Conservation (phyloP, 306 rosid species). For the Corylus heterophylla region DNA sequence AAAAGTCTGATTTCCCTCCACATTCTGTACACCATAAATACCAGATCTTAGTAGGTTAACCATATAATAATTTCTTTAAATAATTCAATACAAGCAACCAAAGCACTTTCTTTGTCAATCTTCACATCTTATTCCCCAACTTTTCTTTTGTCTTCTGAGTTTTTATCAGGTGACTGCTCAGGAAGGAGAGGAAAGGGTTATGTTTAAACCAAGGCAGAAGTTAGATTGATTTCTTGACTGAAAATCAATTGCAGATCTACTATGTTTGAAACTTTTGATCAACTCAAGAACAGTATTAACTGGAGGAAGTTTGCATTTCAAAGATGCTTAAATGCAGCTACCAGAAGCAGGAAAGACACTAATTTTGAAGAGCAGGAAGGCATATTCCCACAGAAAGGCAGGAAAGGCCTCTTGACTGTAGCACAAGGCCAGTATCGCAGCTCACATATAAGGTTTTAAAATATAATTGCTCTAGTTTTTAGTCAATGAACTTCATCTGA, state of each 20-base stretch:
- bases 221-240: background rate
- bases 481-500: background rate
- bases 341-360: background rate
- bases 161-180: background rate
- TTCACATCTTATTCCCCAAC: background rate
- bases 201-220: background rate
- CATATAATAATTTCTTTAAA: background rate
- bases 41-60: conserved; percentile 16
- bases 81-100: background rate
- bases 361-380: background rate
- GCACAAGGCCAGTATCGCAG: background rate
- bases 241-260: background rate
- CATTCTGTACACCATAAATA: conserved; percentile 62
- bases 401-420: background rate
- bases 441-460: no score
- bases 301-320: background rate
- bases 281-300: background rate
- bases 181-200: background rate
- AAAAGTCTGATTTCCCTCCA: conserved; percentile 97
- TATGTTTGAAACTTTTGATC: background rate
- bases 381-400: background rate
- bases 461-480: background rate
- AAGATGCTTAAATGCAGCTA: background rate
- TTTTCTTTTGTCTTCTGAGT: background rate
- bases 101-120: background rate